A percentile compares a stretch with the other conserved stretches of the same genome.
These are phyloP conservation scores for Xylariomycetidae sp. DNA, from an alignment of 2,329 filamentous ascomycete genomes.

Conservation along the genomic window DNA sequence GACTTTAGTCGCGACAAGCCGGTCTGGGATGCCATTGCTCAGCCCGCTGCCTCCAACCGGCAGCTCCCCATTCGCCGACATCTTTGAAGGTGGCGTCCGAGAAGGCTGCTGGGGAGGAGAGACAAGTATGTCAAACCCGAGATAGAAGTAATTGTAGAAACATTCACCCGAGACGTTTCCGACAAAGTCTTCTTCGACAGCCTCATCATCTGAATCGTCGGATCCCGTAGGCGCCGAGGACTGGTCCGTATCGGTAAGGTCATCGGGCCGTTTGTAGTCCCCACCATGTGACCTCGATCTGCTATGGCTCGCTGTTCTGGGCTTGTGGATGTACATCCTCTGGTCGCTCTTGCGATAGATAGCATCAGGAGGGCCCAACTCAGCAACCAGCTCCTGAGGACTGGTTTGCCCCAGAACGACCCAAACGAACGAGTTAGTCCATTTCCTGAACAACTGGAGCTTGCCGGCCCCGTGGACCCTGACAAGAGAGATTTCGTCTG, in stretches of 20 bases:
- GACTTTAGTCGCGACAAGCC: conserved; percentile 84
- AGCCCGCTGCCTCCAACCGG: conserved; percentile 28
- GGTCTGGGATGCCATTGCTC: conserved; percentile 47
- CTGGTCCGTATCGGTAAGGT: conserved; percentile 67
- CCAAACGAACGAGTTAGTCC: conserved; percentile 61
- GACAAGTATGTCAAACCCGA: conserved; percentile 91
- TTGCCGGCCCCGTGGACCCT: conserved; percentile 73
- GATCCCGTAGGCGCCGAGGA: conserved; percentile 68
- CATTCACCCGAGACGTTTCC: conserved; percentile 63
- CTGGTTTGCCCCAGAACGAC: conserved; percentile 82
- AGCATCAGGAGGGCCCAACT: conserved; percentile 87
- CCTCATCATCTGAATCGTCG: conserved; percentile 63
- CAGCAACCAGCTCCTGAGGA: conserved; percentile 84
- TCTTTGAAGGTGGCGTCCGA: conserved; percentile 52
- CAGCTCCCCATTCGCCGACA: conserved; percentile 17
- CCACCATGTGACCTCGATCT: conserved; percentile 41
- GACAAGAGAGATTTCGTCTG: conserved; percentile 82
- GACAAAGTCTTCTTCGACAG: conserved; percentile 50
- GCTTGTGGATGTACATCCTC: conserved; percentile 79
- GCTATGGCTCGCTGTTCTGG: conserved; percentile 48
- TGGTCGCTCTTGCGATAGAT: conserved; percentile 91
- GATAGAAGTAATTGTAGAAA: conserved; percentile 97
- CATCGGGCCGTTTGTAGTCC: conserved; percentile 46
- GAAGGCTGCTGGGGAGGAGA: conserved; percentile 68
- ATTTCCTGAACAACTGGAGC: conserved; percentile 72